Evolutionary conservation across 257 asterid genomes (phyloP), one percentile per base, ranked within the genome.

Genomic region (Solanum chiquidenum): DNA sequence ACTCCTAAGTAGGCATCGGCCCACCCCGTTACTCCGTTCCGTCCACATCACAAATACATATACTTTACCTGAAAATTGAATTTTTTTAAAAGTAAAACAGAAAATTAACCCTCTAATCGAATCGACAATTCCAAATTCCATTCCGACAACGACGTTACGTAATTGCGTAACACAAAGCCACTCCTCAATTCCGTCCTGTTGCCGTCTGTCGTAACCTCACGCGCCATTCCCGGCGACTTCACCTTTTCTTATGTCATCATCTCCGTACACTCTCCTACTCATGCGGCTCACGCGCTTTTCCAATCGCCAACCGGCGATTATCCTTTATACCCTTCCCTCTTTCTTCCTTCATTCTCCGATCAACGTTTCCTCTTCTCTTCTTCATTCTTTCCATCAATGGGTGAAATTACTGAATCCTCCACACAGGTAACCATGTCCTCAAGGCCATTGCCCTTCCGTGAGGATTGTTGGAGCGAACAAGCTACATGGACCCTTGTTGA

Each of bases 381-480:
- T 66, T 7, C 18, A 4, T 13, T 8, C 49, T 1, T 23, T 74
- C 83, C 79, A 75, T 74, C 60, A 4, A 93, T 94, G 98, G 98
- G 92, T 18, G 98, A 94, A 79, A 88, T 93, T 60, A 91, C 90
- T 27, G 95, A 93, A 60, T 87, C 90, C 46, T 89, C 92, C 88
- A 73, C 85, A 66, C 60, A 60, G 80, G 5, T 85, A 90, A 74
- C 94, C 87, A 89, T 95, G 91, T 87, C 94, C 86, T 80, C 94
- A 9, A 90, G 95, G 77, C 92, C 92, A 20, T 74, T 88, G 20
- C 94, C 98, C 7, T 91, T 92, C 86, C 97, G 99, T 3, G 99
- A 94, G 88, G 98, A 95, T 75, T 95, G 98, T 86, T 96, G 98
- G 99, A 91, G 95, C 83, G 97, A 94, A 89, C 98, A 96, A 88